A percentile compares a stretch with the other conserved stretches of the same genome.
Evolutionary conservation across 2,329 filamentous ascomycete species (phyloP).

Genomic region (Neodidymelliopsis sp.): DNA sequence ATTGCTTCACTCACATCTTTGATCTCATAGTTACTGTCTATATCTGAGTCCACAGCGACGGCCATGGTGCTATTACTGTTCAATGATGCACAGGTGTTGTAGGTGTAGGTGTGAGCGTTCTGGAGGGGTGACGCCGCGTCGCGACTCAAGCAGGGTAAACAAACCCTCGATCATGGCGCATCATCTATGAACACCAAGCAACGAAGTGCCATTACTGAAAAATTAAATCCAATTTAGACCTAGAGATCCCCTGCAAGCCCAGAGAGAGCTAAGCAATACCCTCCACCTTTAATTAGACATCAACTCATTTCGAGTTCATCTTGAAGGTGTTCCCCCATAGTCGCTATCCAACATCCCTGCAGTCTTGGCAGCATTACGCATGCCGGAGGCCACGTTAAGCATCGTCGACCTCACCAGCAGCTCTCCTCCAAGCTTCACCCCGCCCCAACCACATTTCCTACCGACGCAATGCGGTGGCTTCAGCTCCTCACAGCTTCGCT

Average conservation of each 20-base stretch:
- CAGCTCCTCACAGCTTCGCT: constrained; percentile 68
- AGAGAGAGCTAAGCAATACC: too few species aligned
- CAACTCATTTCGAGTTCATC: neutral
- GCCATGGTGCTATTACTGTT: constrained; percentile 37
- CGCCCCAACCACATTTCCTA: constrained; percentile 22
- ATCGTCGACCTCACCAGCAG: constrained; percentile 20
- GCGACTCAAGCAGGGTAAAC: constrained; percentile 40
- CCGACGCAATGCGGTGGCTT: constrained; percentile 69
- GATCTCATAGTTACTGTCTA: constrained; percentile 40
- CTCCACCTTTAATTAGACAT: too few species aligned
- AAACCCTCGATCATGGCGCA: constrained; percentile 33
- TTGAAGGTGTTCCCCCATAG: neutral
- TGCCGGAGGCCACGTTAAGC: constrained; percentile 45
- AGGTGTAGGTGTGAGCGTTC: constrained; percentile 17
- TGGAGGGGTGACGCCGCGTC: constrained; percentile 43
- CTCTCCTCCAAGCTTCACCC: constrained; percentile 20
- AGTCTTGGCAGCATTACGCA: constrained; percentile 40
- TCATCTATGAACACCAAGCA: constrained; percentile 5
- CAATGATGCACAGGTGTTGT: constrained; percentile 25
- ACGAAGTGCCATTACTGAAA: too few species aligned
- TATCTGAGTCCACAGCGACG: constrained; percentile 34
- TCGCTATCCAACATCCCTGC: constrained; percentile 21
- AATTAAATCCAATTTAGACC: too few species aligned
- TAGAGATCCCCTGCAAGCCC: too few species aligned
- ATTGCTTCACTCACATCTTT: constrained; percentile 43